Evolutionary conservation across 495 filamentous ascomycete species (phyloP).

Genomic region (Daldinia bambusicola): DNA sequence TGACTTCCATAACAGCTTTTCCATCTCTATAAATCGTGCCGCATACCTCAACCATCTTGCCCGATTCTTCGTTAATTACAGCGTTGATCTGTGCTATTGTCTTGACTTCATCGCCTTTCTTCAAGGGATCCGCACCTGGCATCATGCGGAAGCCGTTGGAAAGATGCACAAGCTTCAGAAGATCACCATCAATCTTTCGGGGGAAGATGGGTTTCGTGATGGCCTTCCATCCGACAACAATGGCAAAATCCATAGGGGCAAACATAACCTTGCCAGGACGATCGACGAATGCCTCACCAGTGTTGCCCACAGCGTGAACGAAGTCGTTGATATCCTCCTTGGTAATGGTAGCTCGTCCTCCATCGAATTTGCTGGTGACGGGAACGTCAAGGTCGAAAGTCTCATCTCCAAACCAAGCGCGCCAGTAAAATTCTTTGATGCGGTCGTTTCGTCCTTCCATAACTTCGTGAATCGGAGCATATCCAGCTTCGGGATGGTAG

Average conservation of each 20-base stretch:
- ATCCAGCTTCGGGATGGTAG: conserved; percentile 93
- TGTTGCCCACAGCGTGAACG: conserved; percentile 97
- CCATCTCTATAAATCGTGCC: conserved; percentile 92
- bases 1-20: conserved; percentile 95
- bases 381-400: conserved; percentile 81
- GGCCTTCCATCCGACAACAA: conserved; percentile 98
- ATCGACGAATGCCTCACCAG: conserved; percentile 97
- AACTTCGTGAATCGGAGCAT: conserved; percentile 93
- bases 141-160: conserved; percentile 99
- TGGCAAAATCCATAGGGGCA: conserved; percentile 99
- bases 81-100: conserved; percentile 97
- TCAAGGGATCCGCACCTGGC: conserved; percentile 90
- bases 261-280: conserved; percentile 93
- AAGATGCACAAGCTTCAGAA: conserved; percentile 93
- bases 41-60: conserved; percentile 99
- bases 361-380: conserved; percentile 86
- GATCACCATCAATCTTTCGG: conserved; percentile 89
- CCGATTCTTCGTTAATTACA: conserved; percentile 96
- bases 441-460: conserved; percentile 94
- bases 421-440: conserved; percentile 98
- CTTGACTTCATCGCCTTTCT: conserved; percentile 91
- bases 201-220: conserved; percentile 99
- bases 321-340: conserved; percentile 96
- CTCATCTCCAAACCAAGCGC: conserved; percentile 93
- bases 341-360: conserved; percentile 85